Percentiles rank a stretch among this genome's conserved stretches.
Evolutionary conservation across 2,329 filamentous ascomycete species (phyloP).

Genomic region (Ophiostoma tasmaniense): DNA sequence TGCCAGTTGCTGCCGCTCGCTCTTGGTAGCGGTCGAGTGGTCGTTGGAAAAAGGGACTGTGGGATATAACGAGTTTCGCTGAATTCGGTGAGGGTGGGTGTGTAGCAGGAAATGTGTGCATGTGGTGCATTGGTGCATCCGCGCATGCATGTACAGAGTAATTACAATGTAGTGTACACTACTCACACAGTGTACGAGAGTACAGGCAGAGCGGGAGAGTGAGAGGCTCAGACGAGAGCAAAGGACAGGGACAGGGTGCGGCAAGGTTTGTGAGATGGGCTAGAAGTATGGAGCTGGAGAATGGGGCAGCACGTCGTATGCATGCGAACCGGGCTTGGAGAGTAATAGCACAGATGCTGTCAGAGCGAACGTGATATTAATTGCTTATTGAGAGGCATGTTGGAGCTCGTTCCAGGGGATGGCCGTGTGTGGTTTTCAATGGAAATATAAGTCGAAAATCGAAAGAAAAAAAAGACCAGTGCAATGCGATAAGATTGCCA

Average conservation of each 20-base stretch:
- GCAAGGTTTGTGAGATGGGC: background rate
- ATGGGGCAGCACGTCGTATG: slow-evolving; percentile 3
- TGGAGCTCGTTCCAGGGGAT: background rate
- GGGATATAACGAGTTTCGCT: slow-evolving; percentile 13
- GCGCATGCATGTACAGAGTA: background rate
- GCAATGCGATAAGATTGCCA: background rate
- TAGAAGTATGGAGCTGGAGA: slow-evolving; percentile 5
- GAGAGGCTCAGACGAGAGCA: background rate
- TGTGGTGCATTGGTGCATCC: background rate
- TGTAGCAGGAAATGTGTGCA: slow-evolving; percentile 7
- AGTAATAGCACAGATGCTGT: background rate
- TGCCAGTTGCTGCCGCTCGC: background rate
- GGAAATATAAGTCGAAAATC: background rate
- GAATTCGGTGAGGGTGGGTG: slow-evolving; percentile 10
- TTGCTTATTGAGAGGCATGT: background rate
- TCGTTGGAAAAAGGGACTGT: slow-evolving; percentile 9
- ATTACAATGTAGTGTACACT: no score
- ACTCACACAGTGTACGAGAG: background rate
- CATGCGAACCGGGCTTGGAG: background rate
- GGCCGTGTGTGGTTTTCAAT: background rate
- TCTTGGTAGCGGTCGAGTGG: background rate
- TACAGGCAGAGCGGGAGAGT: slow-evolving; percentile 1
- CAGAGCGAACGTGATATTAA: background rate
- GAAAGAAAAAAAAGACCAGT: background rate
- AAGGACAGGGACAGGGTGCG: background rate